Percentiles rank a stretch among this genome's conserved stretches.
phyloP scores from a whole-genome alignment of 495 filamentous ascomycete genomes.

The Talaromyces trachyspermus region DNA sequence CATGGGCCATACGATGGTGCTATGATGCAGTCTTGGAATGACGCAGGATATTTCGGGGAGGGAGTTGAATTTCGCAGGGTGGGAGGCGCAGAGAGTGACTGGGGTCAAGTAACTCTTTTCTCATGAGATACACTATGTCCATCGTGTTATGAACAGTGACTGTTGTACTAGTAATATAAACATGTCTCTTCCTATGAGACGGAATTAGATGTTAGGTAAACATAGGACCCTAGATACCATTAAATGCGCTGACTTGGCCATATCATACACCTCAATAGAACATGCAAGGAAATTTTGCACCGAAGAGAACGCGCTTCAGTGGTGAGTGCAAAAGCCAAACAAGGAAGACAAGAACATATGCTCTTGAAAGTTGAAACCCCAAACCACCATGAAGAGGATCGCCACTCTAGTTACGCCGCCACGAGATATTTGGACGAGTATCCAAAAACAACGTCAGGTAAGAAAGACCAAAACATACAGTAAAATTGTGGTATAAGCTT shows the following conservation, averaged over 20 bases:
- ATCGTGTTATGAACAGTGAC: neutral
- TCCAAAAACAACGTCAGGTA: conserved; percentile 15
- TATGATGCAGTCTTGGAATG: conserved; percentile 83
- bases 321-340: too few species aligned
- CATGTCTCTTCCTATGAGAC: neutral
- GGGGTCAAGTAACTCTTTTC: conserved; percentile 39
- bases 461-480: conserved; percentile 11
- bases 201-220: too few species aligned
- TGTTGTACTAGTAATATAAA: neutral
- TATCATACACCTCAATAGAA: conserved; percentile 39
- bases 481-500: conserved; percentile 2
- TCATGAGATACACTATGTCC: neutral
- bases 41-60: conserved; percentile 89
- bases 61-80: conserved; percentile 77
- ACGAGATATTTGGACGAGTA: neutral
- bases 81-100: conserved; percentile 45
- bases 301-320: too few species aligned
- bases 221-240: conserved; percentile 4
- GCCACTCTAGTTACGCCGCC: conserved; percentile 7
- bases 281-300: too few species aligned
- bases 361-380: conserved; percentile 8
- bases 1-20: conserved; percentile 81
- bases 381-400: conserved; percentile 1
- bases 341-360: conserved; percentile 16
- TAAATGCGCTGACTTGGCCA: conserved; percentile 27